Conservation (phyloP, 306 rosid genomes). For the Begonia peltatifolia region DNA sequence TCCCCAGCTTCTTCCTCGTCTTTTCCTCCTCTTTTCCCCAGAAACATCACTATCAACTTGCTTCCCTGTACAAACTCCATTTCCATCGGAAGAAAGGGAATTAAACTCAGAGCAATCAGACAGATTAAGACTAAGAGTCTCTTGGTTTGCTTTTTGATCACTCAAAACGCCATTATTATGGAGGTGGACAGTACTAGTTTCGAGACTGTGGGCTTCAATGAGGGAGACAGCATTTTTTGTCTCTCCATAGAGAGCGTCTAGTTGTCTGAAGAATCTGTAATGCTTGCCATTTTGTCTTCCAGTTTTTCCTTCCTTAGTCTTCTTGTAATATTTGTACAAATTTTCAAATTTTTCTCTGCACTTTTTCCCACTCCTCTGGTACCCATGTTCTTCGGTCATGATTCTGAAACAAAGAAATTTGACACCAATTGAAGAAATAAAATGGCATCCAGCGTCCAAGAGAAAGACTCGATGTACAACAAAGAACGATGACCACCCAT, state of each 20-base stretch:
- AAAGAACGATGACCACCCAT: too few relatives aligned
- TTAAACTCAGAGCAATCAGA: slow-evolving; percentile 49
- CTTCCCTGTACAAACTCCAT: background rate
- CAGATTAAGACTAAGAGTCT: slow-evolving; percentile 33
- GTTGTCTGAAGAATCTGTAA: slow-evolving; percentile 73
- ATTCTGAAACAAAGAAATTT: slow-evolving; percentile 22
- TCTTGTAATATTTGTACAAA: slow-evolving; percentile 83
- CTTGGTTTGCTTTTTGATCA: slow-evolving; percentile 6
- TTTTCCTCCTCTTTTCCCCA: slow-evolving; percentile 5
- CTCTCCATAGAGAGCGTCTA: slow-evolving; percentile 67
- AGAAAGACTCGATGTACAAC: too few relatives aligned
- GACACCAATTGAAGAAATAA: too few relatives aligned
- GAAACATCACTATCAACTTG: background rate
- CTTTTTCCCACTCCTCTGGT: slow-evolving; percentile 68
- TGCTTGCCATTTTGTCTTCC: slow-evolving; percentile 73
- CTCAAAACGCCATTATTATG: background rate
- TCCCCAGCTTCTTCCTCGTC: slow-evolving; percentile 26
- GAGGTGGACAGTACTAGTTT: background rate
- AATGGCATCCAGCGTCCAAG: too few relatives aligned
- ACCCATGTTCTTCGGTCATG: slow-evolving; percentile 66
- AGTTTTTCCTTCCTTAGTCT: slow-evolving; percentile 69
- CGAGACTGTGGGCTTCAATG: slow-evolving; percentile 4
- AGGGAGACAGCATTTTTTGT: slow-evolving; percentile 19
- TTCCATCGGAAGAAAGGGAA: slow-evolving; percentile 35
- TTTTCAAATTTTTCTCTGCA: slow-evolving; percentile 87